Evolutionary conservation across 306 rosid species (phyloP).

Genomic region (Astragalus glycyphyllos): DNA sequence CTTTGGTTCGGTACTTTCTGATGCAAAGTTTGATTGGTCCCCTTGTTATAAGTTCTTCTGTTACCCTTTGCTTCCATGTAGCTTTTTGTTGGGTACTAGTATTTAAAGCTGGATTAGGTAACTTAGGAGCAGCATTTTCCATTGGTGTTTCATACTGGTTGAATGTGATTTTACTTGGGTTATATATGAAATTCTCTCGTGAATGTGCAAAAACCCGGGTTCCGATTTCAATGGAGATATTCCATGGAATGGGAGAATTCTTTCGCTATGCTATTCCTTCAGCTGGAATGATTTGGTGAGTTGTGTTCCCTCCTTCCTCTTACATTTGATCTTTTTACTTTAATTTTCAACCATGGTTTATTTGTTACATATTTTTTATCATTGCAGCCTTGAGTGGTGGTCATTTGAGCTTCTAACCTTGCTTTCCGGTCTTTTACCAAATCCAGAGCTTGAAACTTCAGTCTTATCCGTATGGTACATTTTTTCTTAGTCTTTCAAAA

Average conservation of each 20-base stretch:
- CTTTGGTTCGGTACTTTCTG: constrained; percentile 65
- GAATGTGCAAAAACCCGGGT: constrained; percentile 54
- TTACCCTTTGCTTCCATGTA: constrained; percentile 63
- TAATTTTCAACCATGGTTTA: constrained; percentile 6
- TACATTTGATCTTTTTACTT: not conserved
- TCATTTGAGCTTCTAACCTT: constrained; percentile 69
- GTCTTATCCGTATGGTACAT: constrained; percentile 61
- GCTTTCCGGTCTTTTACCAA: constrained; percentile 79
- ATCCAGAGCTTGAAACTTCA: constrained; percentile 84
- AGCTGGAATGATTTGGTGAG: constrained; percentile 80
- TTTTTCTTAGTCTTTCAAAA: constrained; percentile 2
- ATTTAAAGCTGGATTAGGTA: constrained; percentile 60
- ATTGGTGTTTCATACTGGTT: constrained; percentile 80
- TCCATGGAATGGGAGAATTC: constrained; percentile 68
- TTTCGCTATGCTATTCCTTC: constrained; percentile 73
- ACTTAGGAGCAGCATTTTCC: constrained; percentile 81
- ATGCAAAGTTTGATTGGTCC: constrained; percentile 71
- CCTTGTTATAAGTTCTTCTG: constrained; percentile 56
- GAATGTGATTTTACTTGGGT: constrained; percentile 64
- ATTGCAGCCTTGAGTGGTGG: constrained; percentile 85
- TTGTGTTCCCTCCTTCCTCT: not conserved
- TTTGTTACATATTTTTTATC: constrained; percentile 30
- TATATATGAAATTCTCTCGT: constrained; percentile 60
- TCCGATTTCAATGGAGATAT: constrained; percentile 64
- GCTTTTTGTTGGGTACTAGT: constrained; percentile 76